Percentiles rank a stretch among this genome's conserved stretches.
phyloP scores from a whole-genome alignment of 371 early-diverging fungal genomes.

The Apophysomyces sp. region DNA sequence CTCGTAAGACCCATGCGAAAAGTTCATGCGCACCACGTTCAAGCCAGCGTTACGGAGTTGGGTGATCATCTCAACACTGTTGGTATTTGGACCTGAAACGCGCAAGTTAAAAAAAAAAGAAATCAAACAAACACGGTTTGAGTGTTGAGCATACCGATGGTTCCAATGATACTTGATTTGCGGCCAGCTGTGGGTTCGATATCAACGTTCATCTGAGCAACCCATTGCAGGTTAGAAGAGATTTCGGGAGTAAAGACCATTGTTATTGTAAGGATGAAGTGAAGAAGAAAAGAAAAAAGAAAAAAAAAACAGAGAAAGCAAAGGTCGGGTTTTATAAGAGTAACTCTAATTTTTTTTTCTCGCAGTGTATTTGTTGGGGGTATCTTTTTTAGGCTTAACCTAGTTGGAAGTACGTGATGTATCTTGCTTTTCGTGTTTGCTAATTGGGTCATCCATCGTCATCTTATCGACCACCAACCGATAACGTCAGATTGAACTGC shows the following conservation, averaged over 20 bases:
- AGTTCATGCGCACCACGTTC: conserved; percentile 95
- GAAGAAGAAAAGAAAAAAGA: neutral
- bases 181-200: conserved; percentile 61
- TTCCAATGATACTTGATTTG: conserved; percentile 84
- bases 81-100: conserved; percentile 63
- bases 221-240: conserved; percentile 67
- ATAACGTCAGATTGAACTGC: neutral
- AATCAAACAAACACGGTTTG: neutral
- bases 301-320: neutral
- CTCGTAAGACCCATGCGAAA: conserved; percentile 90
- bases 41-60: conserved; percentile 89
- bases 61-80: conserved; percentile 77
- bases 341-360: neutral
- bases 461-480: neutral
- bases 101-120: neutral
- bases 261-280: conserved; percentile 1
- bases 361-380: neutral
- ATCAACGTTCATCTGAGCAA: conserved; percentile 67
- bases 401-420: neutral
- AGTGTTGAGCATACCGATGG: conserved; percentile 60
- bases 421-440: neutral
- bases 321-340: neutral
- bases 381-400: neutral
- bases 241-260: conserved; percentile 14
- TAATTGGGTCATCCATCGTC: neutral